phyloP scores from a whole-genome alignment of 495 filamentous ascomycete species.

The Platismatia glauca region DNA sequence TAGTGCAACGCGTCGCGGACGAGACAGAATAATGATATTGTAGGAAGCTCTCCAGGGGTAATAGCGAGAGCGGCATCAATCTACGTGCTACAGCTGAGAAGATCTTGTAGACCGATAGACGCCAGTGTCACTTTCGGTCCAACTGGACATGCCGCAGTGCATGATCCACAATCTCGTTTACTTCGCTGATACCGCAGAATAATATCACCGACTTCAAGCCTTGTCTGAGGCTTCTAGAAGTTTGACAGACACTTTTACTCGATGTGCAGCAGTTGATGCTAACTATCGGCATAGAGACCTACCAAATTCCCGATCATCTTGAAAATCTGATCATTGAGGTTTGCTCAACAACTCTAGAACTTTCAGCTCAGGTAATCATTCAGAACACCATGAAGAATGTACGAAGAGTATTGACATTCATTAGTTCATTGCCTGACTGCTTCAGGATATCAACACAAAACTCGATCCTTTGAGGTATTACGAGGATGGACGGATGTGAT shows the following conservation, averaged over 20 bases:
- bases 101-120: conserved; percentile 6
- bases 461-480: neutral
- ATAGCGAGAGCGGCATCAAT: conserved; percentile 1
- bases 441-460: neutral
- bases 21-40: neutral
- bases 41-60: neutral
- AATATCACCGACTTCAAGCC: neutral
- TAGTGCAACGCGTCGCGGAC: neutral
- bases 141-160: conserved; percentile 7
- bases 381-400: neutral
- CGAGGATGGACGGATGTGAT: conserved; percentile 3
- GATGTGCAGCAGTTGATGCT: conserved; percentile 7
- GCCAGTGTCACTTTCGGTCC: conserved; percentile 11
- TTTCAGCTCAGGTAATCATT: conserved; percentile 3
- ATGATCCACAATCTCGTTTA: conserved; percentile 7
- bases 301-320: conserved; percentile 1
- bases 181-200: conserved; percentile 11
- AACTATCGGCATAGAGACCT: conserved; percentile 3
- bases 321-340: conserved; percentile 8
- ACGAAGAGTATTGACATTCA: neutral
- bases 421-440: conserved; percentile 6
- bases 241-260: conserved; percentile 1
- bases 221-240: conserved; percentile 2
- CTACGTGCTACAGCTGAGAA: conserved; percentile 5
- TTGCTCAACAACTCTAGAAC: conserved; percentile 8